Percentiles rank a stretch among this genome's conserved stretches.
Evolutionary conservation across 2,329 filamentous ascomycete species (phyloP).

Genomic region (Colletotrichum lentis): DNA sequence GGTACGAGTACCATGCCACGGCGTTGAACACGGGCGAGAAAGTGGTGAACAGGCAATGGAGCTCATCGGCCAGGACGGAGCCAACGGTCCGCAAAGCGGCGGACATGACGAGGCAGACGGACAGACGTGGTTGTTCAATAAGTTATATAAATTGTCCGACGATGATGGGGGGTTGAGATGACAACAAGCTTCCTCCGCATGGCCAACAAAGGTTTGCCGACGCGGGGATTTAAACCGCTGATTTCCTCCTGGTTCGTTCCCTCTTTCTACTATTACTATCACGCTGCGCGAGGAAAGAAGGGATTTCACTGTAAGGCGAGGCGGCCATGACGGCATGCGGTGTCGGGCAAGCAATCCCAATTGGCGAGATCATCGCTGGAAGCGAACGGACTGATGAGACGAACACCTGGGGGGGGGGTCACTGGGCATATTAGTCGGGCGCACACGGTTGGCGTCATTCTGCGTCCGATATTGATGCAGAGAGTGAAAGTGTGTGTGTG

Average conservation of each 20-base stretch:
- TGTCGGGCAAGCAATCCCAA: slow-evolving; percentile 16
- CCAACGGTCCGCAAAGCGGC: slow-evolving; percentile 12
- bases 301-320: background rate
- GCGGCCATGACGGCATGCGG: slow-evolving; percentile 31
- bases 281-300: background rate
- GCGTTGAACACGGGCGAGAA: slow-evolving; percentile 9
- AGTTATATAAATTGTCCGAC: no score
- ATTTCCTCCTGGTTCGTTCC: background rate
- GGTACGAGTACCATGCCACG: background rate
- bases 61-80: slow-evolving; percentile 15
- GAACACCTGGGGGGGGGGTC: background rate
- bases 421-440: background rate
- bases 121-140: no score
- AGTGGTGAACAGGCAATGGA: slow-evolving; percentile 20
- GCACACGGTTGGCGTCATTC: background rate
- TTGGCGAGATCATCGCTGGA: slow-evolving; percentile 24
- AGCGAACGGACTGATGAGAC: background rate
- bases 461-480: background rate
- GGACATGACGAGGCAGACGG: slow-evolving; percentile 16
- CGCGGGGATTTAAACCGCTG: background rate
- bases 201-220: background rate
- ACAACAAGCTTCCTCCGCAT: slow-evolving; percentile 28
- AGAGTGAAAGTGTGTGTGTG: no score
- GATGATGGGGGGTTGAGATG: background rate
- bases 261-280: background rate